These are phyloP conservation scores for Leccinum arenicola DNA, from an alignment of 768 basidiomycete species.

Conservation along the genomic window DNA sequence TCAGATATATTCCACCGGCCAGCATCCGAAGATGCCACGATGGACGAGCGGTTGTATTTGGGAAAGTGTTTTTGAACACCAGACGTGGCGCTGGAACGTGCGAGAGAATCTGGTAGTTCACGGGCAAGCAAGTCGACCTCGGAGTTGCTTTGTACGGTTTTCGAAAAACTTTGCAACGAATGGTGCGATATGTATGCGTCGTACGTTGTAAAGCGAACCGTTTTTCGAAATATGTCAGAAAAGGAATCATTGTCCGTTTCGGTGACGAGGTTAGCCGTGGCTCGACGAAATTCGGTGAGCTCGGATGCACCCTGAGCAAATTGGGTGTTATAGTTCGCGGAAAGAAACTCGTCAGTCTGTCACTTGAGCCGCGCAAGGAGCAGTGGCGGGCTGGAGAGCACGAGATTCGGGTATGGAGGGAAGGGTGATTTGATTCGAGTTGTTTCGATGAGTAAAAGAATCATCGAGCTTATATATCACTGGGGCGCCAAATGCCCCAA, in stretches of 20 bases:
- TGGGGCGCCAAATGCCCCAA: slow-evolving; percentile 31
- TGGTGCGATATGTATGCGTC: neutral
- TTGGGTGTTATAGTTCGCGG: no score
- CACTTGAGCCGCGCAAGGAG: no score
- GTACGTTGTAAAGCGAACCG: neutral
- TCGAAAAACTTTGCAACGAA: neutral
- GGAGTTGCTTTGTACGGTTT: neutral
- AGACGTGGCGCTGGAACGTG: neutral
- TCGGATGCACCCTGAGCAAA: no score
- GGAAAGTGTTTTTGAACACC: neutral
- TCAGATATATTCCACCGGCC: neutral
- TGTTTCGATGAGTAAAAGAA: no score
- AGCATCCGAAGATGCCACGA: neutral
- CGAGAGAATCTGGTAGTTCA: neutral
- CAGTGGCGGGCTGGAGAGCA: no score
- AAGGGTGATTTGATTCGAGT: no score
- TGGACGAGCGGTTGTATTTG: neutral
- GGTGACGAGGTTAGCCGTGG: no score
- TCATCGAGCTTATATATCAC: no score
- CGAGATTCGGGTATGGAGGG: no score
- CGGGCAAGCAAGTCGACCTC: neutral
- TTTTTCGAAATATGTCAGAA: neutral
- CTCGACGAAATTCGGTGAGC: no score
- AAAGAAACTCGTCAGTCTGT: no score
- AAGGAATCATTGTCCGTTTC: no score